phyloP scores from a whole-genome alignment of 768 basidiomycete species.

The Podaxis carcinomalis region DNA sequence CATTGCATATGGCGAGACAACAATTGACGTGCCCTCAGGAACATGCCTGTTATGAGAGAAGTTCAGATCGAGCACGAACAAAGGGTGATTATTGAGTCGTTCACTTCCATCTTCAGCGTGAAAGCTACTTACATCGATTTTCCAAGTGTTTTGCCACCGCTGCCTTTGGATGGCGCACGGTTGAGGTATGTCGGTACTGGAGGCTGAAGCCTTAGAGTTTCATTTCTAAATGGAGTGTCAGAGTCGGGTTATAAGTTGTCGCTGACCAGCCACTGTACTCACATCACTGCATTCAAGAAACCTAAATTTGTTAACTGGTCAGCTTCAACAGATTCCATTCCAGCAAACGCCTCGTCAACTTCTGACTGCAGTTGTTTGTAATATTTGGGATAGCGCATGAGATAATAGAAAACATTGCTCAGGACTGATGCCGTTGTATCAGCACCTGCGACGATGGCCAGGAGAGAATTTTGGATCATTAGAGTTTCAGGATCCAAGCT shows the following conservation, averaged over 20 bases:
- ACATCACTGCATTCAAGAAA: slow-evolving; percentile 34
- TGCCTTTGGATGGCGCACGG: slow-evolving; percentile 26
- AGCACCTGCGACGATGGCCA: slow-evolving; percentile 28
- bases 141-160: slow-evolving; percentile 27
- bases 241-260: not conserved
- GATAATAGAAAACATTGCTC: slow-evolving; percentile 21
- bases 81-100: not conserved
- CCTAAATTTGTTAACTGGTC: slow-evolving; percentile 19
- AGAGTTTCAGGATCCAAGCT: slow-evolving; percentile 5
- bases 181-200: slow-evolving; percentile 28
- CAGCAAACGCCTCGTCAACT: slow-evolving; percentile 18
- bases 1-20: slow-evolving; percentile 30
- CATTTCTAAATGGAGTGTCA: slow-evolving; percentile 22
- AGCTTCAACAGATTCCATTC: slow-evolving; percentile 12
- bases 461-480: slow-evolving; percentile 19
- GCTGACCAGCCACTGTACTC: slow-evolving; percentile 9
- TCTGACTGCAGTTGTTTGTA: slow-evolving; percentile 21
- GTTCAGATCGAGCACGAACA: not conserved
- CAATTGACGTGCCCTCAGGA: slow-evolving; percentile 32
- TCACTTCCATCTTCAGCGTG: not conserved
- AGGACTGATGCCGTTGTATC: slow-evolving; percentile 26
- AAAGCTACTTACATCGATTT: slow-evolving; percentile 4
- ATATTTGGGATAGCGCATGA: slow-evolving; percentile 19
- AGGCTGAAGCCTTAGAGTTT: slow-evolving; percentile 32
- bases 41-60: slow-evolving; percentile 24